These are phyloP conservation scores for Saccharomycopsis guyanensis DNA, from an alignment of 805 yeast genomes.

Conservation along the genomic window DNA sequence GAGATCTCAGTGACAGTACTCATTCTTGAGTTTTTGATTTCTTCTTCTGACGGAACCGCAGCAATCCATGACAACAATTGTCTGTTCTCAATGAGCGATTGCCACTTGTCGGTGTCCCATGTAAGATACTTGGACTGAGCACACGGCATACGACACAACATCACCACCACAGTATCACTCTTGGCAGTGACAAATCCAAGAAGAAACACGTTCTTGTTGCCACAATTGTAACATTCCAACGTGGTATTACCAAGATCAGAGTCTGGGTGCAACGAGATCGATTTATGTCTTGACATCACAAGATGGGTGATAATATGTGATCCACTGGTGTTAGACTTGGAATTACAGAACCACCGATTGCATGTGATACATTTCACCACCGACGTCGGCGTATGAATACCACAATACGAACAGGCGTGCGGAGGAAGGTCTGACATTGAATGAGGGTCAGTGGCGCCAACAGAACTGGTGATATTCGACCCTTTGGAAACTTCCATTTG, in stretches of 20 bases:
- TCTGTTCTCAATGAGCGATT: conserved; percentile 72
- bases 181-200: conserved; percentile 86
- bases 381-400: conserved; percentile 52
- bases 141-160: conserved; percentile 84
- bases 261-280: conserved; percentile 66
- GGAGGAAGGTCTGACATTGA: conserved; percentile 27
- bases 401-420: conserved; percentile 64
- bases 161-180: conserved; percentile 76
- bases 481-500: too few relatives aligned
- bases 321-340: conserved; percentile 41
- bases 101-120: conserved; percentile 90
- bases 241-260: conserved; percentile 82
- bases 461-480: too few relatives aligned
- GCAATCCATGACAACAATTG: conserved; percentile 80
- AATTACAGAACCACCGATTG: conserved; percentile 85
- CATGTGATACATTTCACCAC: conserved; percentile 74
- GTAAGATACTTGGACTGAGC: conserved; percentile 64
- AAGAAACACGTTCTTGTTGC: conserved; percentile 68
- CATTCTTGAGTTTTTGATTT: conserved; percentile 42
- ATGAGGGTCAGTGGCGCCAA: too few relatives aligned
- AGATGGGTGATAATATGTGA: conserved; percentile 85
- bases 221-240: conserved; percentile 88
- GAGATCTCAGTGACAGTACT: conserved; percentile 59
- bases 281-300: conserved; percentile 71
- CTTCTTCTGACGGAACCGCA: conserved; percentile 54